Conservation (phyloP, 2,329 filamentous ascomycete genomes). For the Xylariaceae sp. region DNA sequence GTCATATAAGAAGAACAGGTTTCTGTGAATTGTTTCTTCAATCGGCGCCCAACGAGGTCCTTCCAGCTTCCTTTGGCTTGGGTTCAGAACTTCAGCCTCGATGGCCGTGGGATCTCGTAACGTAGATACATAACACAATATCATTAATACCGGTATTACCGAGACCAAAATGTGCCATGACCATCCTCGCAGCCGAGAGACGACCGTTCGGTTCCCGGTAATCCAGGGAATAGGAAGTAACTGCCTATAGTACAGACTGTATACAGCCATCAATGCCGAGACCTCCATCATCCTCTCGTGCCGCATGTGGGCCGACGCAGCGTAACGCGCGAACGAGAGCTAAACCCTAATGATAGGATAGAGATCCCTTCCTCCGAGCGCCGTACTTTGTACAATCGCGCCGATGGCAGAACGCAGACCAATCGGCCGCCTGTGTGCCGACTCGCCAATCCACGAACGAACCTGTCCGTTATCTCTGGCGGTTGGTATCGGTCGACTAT, state of each 20-base stretch:
- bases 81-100: constrained; percentile 3
- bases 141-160: neutral
- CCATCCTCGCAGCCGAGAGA: constrained; percentile 7
- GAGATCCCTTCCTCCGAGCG: constrained; percentile 1
- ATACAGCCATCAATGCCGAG: constrained; percentile 11
- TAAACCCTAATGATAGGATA: neutral
- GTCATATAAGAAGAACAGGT: too few relatives aligned
- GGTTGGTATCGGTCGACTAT: neutral
- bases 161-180: too few relatives aligned
- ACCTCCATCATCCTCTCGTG: constrained; percentile 8
- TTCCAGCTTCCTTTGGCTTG: neutral
- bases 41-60: neutral
- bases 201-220: neutral
- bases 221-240: neutral
- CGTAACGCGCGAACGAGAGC: constrained; percentile 2
- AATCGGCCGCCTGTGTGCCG: constrained; percentile 5
- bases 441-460: constrained; percentile 2
- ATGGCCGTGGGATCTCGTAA: neutral
- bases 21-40: constrained; percentile 7
- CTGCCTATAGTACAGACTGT: neutral
- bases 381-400: too few relatives aligned
- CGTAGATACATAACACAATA: neutral
- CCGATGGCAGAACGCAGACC: neutral
- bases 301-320: constrained; percentile 5
- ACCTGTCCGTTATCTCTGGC: constrained; percentile 1